These are phyloP conservation scores for Colletotrichum sp. DNA, from an alignment of 2,329 filamentous ascomycete genomes.

Conservation along the genomic window DNA sequence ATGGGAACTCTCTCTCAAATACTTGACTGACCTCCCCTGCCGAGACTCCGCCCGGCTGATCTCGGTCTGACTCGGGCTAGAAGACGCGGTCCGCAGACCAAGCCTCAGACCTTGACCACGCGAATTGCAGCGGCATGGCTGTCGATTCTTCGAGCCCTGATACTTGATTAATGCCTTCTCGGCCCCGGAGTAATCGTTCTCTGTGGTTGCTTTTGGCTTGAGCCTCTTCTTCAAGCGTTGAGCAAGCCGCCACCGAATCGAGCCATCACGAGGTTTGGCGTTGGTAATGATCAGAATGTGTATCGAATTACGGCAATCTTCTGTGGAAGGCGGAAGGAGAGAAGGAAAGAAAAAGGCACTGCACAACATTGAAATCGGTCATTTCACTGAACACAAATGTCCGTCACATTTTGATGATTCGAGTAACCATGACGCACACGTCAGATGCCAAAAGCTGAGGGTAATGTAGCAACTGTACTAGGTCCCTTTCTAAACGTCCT, in stretches of 20 bases:
- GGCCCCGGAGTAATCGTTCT: too few species aligned
- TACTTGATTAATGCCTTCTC: too few species aligned
- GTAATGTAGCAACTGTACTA: background rate
- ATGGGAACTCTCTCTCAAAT: background rate
- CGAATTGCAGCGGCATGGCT: too few species aligned
- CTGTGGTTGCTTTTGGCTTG: too few species aligned
- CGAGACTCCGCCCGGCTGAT: background rate
- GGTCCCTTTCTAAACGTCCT: fast-evolving
- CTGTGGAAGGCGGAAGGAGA: background rate
- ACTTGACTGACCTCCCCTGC: background rate
- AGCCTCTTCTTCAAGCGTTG: too few species aligned
- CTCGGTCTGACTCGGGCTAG: background rate
- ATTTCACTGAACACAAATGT: background rate
- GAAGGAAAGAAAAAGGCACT: background rate
- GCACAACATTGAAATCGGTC: background rate
- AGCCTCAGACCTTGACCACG: too few species aligned
- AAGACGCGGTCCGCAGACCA: background rate
- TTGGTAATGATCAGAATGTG: too few species aligned
- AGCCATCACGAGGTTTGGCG: too few species aligned
- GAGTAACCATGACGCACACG: background rate
- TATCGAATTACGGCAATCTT: too few species aligned
- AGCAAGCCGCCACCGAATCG: too few species aligned
- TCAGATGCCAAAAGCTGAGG: background rate
- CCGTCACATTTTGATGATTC: background rate
- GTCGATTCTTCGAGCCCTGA: too few species aligned